Conservation (phyloP, 2,329 filamentous ascomycete species). For the Fusarium torulosum region DNA sequence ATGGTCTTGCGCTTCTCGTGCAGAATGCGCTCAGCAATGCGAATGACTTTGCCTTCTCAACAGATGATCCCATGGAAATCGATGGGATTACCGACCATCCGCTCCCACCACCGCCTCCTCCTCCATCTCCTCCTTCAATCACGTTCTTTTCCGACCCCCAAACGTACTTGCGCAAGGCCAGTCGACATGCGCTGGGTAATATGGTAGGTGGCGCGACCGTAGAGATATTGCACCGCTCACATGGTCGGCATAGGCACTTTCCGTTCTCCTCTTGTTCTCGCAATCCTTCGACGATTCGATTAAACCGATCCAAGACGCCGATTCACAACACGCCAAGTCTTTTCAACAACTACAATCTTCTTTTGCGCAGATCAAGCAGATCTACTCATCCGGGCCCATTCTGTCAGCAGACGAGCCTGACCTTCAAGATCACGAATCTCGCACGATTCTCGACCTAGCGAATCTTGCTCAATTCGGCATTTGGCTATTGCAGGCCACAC, state of each 20-base stretch:
- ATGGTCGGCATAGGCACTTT: conserved; percentile 52
- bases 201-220: conserved; percentile 51
- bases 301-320: conserved; percentile 50
- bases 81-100: conserved; percentile 50
- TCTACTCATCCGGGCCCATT: conserved; percentile 52
- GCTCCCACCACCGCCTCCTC: conserved; percentile 41
- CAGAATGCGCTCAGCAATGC: conserved; percentile 58
- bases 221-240: conserved; percentile 28
- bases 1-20: conserved; percentile 55
- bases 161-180: conserved; percentile 55
- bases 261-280: conserved; percentile 55
- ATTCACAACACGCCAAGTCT: conserved; percentile 52
- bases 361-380: conserved; percentile 52
- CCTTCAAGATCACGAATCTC: conserved; percentile 50
- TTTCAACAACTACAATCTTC: conserved; percentile 51
- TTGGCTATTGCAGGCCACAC: conserved; percentile 56
- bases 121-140: conserved; percentile 46
- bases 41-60: conserved; percentile 54
- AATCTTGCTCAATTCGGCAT: conserved; percentile 63
- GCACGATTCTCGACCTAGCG: conserved; percentile 58
- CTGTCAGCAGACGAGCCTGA: conserved; percentile 54
- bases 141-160: conserved; percentile 54
- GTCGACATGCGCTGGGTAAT: conserved; percentile 56
- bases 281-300: conserved; percentile 55
- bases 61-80: conserved; percentile 53